phyloP scores from a whole-genome alignment of 768 basidiomycete species.

The Lactarius akahatsu region DNA sequence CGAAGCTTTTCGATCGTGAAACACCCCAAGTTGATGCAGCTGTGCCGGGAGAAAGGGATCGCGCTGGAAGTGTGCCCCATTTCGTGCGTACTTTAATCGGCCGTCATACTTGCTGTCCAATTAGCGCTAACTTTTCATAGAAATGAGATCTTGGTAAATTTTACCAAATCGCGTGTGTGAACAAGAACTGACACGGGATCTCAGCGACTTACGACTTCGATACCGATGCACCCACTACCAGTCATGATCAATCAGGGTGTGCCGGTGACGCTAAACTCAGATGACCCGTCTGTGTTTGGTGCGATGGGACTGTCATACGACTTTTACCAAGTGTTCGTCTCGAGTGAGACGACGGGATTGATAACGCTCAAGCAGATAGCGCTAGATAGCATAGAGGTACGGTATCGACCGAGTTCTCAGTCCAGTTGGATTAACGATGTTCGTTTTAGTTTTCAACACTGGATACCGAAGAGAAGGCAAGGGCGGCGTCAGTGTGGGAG shows the following conservation, averaged over 20 bases:
- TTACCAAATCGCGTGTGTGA: not conserved
- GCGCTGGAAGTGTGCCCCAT: slow-evolving; percentile 78
- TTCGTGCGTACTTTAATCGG: slow-evolving; percentile 51
- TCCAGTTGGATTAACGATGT: not conserved
- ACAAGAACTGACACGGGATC: not conserved
- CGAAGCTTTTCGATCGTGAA: slow-evolving; percentile 70
- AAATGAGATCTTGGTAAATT: slow-evolving; percentile 68
- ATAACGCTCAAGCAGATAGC: slow-evolving; percentile 63
- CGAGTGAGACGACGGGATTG: slow-evolving; percentile 66
- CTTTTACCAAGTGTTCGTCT: slow-evolving; percentile 75
- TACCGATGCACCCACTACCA: slow-evolving; percentile 77
- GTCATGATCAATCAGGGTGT: slow-evolving; percentile 71
- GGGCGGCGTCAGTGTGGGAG: slow-evolving; percentile 18
- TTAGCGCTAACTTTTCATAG: slow-evolving; percentile 38
- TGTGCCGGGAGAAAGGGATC: slow-evolving; percentile 62
- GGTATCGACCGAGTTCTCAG: slow-evolving; percentile 1
- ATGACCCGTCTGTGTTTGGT: slow-evolving; percentile 72
- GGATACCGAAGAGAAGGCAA: slow-evolving; percentile 8
- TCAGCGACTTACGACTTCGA: slow-evolving; percentile 73
- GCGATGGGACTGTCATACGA: slow-evolving; percentile 78
- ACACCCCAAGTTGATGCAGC: slow-evolving; percentile 69
- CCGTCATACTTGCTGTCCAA: slow-evolving; percentile 8
- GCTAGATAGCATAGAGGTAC: slow-evolving; percentile 61
- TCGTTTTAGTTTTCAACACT: slow-evolving; percentile 20
- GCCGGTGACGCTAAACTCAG: slow-evolving; percentile 67